Evolutionary conservation across 345 rosid species (phyloP), one percentile per base, ranked within the genome.

Genomic region (Conringia planisiliqua): DNA sequence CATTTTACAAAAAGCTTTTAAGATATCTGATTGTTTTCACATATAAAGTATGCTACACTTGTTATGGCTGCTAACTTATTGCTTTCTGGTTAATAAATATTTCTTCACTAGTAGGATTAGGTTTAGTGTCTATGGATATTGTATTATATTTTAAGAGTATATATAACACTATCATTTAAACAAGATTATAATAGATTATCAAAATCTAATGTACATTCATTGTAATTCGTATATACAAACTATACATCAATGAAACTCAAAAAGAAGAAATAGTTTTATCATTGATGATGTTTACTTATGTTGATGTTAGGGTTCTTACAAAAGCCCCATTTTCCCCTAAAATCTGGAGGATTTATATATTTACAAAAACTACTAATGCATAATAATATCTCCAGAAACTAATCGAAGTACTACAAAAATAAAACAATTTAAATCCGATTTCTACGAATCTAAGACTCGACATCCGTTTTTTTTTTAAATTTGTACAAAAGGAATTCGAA

Each of bases 401-500:
- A 66, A 22, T 9, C 0, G 12, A 51, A 72, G 51, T 8, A 27
- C 33, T 62, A 62, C 32, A 62, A 72, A 72, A 72, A 36, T n/a
- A 44, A 71, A 60, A 10, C n/a, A 70, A 58, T 20, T 46, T 4
- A 0, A 38, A 36, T n/a, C 10, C 11, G 36, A 58, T 16, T 4
- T 35, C 46, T 42, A 42, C 3, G 29, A 62, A 62, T n/a, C n/a
- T n/a, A n/a, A n/a, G n/a, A n/a, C n/a, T 39, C 47, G 22, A 3
- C 10, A 44, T 44, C n/a, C 48, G 4, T 3, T n/a, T 13, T 14
- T 9, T 12, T 6, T 12, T 39, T 6, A n/a, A n/a, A n/a, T n/a
- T n/a, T n/a, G n/a, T 56, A 57, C 3, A 22, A 24, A 2, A 46
- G 8, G 62, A 73, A 43, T 79, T 5, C 78, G 71, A 75, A 32